A percentile compares a stretch with the other conserved stretches of the same genome.
Evolutionary conservation across 495 filamentous ascomycete genomes (phyloP).

Genomic region (Acidiella bohemica): DNA sequence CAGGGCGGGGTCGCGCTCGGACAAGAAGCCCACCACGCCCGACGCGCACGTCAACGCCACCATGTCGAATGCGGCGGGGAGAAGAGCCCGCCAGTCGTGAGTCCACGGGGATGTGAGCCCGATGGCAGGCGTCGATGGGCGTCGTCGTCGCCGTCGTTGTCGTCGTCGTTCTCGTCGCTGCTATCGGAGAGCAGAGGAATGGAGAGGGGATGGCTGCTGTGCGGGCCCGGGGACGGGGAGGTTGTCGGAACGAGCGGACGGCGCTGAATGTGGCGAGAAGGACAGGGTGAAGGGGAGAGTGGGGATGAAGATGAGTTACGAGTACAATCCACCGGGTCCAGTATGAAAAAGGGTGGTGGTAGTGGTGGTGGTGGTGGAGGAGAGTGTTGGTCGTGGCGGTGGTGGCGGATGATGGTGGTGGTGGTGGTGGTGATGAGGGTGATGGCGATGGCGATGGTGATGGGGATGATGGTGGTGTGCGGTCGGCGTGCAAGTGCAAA

Average conservation of each 20-base stretch:
- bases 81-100: too few relatives aligned
- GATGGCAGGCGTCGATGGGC: too few relatives aligned
- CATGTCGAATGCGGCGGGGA: too few relatives aligned
- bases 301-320: background rate
- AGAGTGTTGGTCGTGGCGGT: too few relatives aligned
- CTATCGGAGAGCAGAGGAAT: background rate
- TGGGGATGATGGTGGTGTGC: background rate
- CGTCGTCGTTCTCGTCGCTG: background rate
- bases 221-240: background rate
- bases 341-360: too few relatives aligned
- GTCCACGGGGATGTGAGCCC: too few relatives aligned
- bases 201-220: background rate
- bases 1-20: slow-evolving; percentile 84
- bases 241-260: too few relatives aligned
- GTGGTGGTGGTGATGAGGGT: background rate
- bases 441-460: background rate
- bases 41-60: slow-evolving; percentile 86
- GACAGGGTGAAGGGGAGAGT: background rate
- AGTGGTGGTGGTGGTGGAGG: background rate
- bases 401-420: too few relatives aligned
- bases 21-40: slow-evolving; percentile 87
- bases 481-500: background rate
- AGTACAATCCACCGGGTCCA: too few relatives aligned
- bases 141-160: too few relatives aligned
- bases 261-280: background rate